A percentile compares a stretch with the other conserved stretches of the same genome.
These are phyloP conservation scores for Lentinula edodes DNA, from an alignment of 768 basidiomycete genomes.

Conservation along the genomic window DNA sequence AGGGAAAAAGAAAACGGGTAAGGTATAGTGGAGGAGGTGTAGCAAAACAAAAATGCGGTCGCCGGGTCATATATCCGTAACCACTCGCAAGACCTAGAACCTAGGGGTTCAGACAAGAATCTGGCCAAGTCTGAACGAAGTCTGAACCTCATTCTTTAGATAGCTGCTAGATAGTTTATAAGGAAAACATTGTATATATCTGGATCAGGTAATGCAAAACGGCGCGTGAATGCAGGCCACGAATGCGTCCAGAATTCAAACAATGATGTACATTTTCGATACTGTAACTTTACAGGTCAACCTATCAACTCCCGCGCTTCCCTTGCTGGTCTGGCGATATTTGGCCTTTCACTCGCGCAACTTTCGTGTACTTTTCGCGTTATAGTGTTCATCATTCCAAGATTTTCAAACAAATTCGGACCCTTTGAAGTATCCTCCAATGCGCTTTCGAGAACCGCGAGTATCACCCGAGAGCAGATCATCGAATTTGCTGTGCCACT, in stretches of 20 bases:
- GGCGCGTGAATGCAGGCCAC: too few species aligned
- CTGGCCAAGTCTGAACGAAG: too few species aligned
- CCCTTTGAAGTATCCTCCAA: conserved; percentile 30
- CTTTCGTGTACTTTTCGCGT: conserved; percentile 72
- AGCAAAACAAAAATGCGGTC: not conserved
- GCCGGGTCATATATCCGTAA: not conserved
- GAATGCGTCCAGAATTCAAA: too few species aligned
- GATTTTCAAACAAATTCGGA: conserved; percentile 59
- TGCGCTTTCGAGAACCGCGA: conserved; percentile 47
- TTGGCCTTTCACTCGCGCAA: conserved; percentile 60
- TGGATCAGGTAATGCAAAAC: too few species aligned
- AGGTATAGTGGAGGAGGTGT: not conserved
- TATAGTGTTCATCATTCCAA: conserved; percentile 55
- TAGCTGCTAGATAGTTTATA: too few species aligned
- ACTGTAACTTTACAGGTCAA: not conserved
- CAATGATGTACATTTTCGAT: too few species aligned
- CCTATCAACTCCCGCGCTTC: conserved; percentile 71
- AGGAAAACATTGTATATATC: too few species aligned
- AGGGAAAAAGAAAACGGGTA: not conserved
- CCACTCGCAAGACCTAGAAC: not conserved
- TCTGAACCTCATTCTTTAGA: too few species aligned
- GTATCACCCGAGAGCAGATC: conserved; percentile 54
- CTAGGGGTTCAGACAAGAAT: not conserved
- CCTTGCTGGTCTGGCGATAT: conserved; percentile 72
- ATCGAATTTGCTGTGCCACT: conserved; percentile 64